phyloP scores from a whole-genome alignment of 495 filamentous ascomycete genomes.

The Aspergillus ellipticus region DNA sequence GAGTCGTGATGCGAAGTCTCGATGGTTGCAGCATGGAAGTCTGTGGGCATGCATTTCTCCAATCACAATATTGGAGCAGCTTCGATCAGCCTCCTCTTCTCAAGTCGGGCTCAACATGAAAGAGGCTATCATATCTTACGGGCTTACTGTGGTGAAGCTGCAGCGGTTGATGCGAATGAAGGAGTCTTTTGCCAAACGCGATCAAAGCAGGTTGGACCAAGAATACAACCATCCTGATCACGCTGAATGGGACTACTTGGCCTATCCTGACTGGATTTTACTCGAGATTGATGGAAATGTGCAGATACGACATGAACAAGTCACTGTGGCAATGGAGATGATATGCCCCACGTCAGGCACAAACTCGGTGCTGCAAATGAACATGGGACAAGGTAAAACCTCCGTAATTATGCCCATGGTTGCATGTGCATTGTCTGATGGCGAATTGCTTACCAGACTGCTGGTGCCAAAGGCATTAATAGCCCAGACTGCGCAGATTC shows the following conservation, averaged over 20 bases:
- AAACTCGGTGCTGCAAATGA: constrained; percentile 64
- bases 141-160: constrained; percentile 29
- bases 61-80: constrained; percentile 46
- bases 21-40: constrained; percentile 46
- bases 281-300: constrained; percentile 63
- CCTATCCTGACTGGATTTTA: constrained; percentile 55
- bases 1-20: constrained; percentile 23
- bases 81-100: constrained; percentile 40
- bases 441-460: constrained; percentile 48
- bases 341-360: constrained; percentile 34
- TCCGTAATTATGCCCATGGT: constrained; percentile 67
- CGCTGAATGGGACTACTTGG: constrained; percentile 47
- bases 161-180: constrained; percentile 44
- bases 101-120: constrained; percentile 28
- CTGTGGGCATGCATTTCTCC: constrained; percentile 54
- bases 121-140: constrained; percentile 25
- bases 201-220: constrained; percentile 34
- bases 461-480: constrained; percentile 61
- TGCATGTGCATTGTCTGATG: constrained; percentile 52
- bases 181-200: constrained; percentile 14
- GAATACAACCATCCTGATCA: constrained; percentile 53
- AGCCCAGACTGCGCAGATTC: constrained; percentile 56
- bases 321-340: constrained; percentile 56
- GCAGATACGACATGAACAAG: constrained; percentile 59
- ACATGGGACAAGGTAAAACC: constrained; percentile 75